These are phyloP conservation scores for Oidium heveae DNA, from an alignment of 2,329 filamentous ascomycete species.

Conservation along the genomic window DNA sequence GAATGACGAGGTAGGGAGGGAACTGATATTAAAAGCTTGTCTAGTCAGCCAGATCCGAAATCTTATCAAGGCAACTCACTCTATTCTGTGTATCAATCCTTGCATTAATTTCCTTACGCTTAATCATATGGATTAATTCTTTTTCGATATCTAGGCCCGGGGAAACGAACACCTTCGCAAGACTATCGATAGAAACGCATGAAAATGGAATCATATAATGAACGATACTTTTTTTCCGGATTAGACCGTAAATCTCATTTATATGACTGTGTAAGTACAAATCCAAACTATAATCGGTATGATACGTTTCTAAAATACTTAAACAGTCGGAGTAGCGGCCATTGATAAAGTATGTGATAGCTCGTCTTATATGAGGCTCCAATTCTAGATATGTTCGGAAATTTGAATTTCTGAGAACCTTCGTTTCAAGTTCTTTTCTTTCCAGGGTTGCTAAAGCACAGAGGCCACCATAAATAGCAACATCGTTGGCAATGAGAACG, in stretches of 20 bases:
- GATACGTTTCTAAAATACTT: constrained; percentile 56
- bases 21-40: constrained; percentile 45
- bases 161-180: constrained; percentile 51
- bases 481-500: constrained; percentile 58
- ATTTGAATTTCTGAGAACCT: constrained; percentile 51
- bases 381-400: constrained; percentile 81
- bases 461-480: constrained; percentile 78
- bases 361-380: constrained; percentile 81
- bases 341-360: constrained; percentile 69
- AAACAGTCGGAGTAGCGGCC: constrained; percentile 75
- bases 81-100: constrained; percentile 66
- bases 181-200: constrained; percentile 53
- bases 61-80: constrained; percentile 16
- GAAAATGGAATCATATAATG: constrained; percentile 86
- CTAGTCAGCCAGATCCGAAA: constrained; percentile 3
- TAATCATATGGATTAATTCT: constrained; percentile 61
- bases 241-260: constrained; percentile 38
- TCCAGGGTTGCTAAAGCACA: constrained; percentile 79
- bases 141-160: constrained; percentile 36
- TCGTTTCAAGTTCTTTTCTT: constrained; percentile 43
- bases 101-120: constrained; percentile 42
- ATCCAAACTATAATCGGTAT: constrained; percentile 72
- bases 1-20: constrained; percentile 37
- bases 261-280: constrained; percentile 61
- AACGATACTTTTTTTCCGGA: constrained; percentile 76